Base-by-base conservation (phyloP, 78 protist species). In the Acrasis kona region DNA sequence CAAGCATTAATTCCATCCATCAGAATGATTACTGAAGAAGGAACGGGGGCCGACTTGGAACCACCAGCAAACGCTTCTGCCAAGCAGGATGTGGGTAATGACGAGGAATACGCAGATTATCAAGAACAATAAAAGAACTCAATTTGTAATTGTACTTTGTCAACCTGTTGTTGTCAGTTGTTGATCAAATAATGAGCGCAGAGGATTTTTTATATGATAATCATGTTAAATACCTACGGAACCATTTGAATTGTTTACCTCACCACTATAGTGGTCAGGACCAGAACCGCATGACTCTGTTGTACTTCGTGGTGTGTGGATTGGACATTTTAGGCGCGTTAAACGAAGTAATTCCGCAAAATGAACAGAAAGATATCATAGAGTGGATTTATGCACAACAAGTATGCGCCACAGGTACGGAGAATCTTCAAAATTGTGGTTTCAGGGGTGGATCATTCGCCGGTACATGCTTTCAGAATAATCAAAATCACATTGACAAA, bases 331-430 rank as follows among this genome's bases (percentile, higher is more conserved):
- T 19, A 28, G 70, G 8, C 7, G 64, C 9, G 29, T 41, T 31
- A 58, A 58, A 42, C 5, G 41, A 32, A 10, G 78, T 70, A 7
- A 7, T 34, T 31, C 8, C 39, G 5, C 7, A 70, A 19, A 61
- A 74, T 5, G 9, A 8, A 29, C 7, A 42, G 7, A 28, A 70
- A 70, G 70, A 7, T 4, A 77, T 77, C 57, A 77, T 77, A 10
- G 80, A 77, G 6, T 77, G 80, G 80, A 69, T 77, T 7, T 77
- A 77, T 74, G 9, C 35, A 39, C 80, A 67, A 10, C 72, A 68
- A 74, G 41, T 5, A 5, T 8, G 50, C 19, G n/a, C 57, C 27
- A 5, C 73, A 42, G 30, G 7, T 30, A 70, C 76, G 70, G 39
- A 61, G 70, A 5, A 61, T 40, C 41, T 65, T 65, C 41, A 64